A percentile compares a stretch with the other conserved stretches of the same genome.
Evolutionary conservation across 257 asterid species (phyloP).

Genomic region (Asclepias syriaca): DNA sequence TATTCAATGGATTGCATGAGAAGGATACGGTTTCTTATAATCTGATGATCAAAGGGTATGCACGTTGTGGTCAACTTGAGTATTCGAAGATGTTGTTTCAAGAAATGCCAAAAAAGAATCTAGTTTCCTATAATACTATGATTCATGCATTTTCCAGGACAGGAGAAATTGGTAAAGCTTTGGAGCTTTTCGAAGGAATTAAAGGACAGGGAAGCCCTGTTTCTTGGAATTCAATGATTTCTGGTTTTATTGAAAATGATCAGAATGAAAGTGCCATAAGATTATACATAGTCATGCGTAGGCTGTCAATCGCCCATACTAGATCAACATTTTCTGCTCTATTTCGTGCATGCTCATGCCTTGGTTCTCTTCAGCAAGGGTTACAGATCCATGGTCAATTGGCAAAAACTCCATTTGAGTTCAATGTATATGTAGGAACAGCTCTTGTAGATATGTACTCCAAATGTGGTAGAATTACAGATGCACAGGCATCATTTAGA

Average conservation of each 20-base stretch:
- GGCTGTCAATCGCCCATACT: conserved; percentile 48
- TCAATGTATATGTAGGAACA: conserved; percentile 53
- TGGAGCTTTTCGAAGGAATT: conserved; percentile 51
- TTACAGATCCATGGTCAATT: conserved; percentile 51
- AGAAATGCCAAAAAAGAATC: conserved; percentile 40
- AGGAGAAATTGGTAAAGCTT: conserved; percentile 50
- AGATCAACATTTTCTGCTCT: conserved; percentile 62
- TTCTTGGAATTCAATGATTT: conserved; percentile 87
- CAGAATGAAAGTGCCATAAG: conserved; percentile 47
- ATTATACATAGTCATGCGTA: conserved; percentile 52
- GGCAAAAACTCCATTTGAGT: conserved; percentile 58
- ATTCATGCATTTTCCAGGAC: conserved; percentile 48
- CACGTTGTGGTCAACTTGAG: conserved; percentile 42
- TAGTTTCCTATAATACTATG: conserved; percentile 62
- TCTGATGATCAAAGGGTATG: conserved; percentile 75
- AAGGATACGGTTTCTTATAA: conserved; percentile 45
- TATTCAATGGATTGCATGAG: conserved; percentile 42
- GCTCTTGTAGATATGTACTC: conserved; percentile 82
- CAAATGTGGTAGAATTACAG: conserved; percentile 69
- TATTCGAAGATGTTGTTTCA: conserved; percentile 45
- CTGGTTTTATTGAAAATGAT: conserved; percentile 55
- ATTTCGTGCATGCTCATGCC: conserved; percentile 58
- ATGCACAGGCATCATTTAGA: conserved; percentile 49
- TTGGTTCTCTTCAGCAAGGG: conserved; percentile 71
- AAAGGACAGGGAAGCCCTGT: conserved; percentile 52